Evolutionary conservation across 768 basidiomycete genomes (phyloP).

Genomic region (Crassisporium funariophilum): DNA sequence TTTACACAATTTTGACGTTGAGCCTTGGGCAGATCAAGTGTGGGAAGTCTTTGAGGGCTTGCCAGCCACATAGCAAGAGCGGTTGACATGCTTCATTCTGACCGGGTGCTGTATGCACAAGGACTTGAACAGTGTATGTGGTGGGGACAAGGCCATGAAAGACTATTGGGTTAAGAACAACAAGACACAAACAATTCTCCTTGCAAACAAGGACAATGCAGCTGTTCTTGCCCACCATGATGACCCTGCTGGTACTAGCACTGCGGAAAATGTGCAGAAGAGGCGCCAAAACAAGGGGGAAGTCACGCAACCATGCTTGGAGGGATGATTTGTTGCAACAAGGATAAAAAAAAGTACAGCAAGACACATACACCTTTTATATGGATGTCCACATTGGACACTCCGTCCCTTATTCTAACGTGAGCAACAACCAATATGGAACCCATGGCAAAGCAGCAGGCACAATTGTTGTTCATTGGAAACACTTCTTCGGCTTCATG

Average conservation of each 20-base stretch:
- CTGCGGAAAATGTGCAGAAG: neutral
- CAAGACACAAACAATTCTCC: neutral
- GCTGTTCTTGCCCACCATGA: neutral
- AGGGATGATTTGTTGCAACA: neutral
- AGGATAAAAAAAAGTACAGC: neutral
- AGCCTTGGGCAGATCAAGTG: too few species aligned
- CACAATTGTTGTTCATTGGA: neutral
- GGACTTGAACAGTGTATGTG: neutral
- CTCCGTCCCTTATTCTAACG: neutral
- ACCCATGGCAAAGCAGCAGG: neutral
- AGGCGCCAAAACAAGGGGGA: constrained; percentile 5
- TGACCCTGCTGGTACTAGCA: neutral
- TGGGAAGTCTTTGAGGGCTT: too few species aligned
- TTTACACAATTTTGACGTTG: too few species aligned
- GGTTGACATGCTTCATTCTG: too few species aligned
- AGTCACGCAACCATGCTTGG: neutral
- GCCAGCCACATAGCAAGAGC: too few species aligned
- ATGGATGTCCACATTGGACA: neutral
- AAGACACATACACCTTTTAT: neutral
- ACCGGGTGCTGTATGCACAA: neutral
- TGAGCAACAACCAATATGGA: neutral
- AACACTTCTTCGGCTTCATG: neutral
- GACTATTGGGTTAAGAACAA: neutral
- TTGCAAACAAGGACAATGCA: constrained; percentile 8
- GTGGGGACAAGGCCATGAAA: neutral